Evolutionary conservation across 2,329 filamentous ascomycete species (phyloP).

Genomic region (Whalleya microplaca): DNA sequence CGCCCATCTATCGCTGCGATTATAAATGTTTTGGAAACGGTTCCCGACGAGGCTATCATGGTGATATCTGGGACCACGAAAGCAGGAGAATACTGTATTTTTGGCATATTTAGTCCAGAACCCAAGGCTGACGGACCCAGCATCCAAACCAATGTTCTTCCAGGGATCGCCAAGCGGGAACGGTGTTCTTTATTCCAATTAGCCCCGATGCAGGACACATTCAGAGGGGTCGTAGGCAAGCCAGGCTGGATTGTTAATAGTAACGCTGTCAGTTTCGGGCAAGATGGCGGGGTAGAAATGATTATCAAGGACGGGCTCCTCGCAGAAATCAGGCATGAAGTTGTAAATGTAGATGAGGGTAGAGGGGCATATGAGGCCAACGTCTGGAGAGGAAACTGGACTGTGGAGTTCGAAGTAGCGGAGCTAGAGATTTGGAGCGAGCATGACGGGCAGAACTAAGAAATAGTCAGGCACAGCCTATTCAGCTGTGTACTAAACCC

Average conservation of each 20-base stretch:
- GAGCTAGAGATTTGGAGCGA: conserved; percentile 17
- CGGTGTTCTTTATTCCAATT: conserved; percentile 13
- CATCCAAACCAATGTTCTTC: conserved; percentile 4
- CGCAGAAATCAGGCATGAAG: conserved; percentile 4
- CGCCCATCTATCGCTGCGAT: neutral
- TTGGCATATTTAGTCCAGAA: conserved; percentile 9
- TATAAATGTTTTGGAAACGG: neutral
- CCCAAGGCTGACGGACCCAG: conserved; percentile 7
- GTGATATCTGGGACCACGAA: conserved; percentile 3
- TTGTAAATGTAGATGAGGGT: neutral
- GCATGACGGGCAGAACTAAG: neutral
- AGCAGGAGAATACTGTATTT: conserved; percentile 1
- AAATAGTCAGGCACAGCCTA: no score
- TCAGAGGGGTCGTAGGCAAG: conserved; percentile 4
- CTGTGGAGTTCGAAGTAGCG: conserved; percentile 2
- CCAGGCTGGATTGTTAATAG: conserved; percentile 2
- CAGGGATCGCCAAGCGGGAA: neutral
- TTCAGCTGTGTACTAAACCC: no score
- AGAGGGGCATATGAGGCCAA: conserved; percentile 4
- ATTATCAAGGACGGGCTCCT: conserved; percentile 4
- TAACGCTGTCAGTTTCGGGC: conserved; percentile 2
- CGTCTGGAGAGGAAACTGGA: conserved; percentile 4
- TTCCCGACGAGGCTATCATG: conserved; percentile 11
- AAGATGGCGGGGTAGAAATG: neutral
- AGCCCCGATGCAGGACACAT: conserved; percentile 12